Evolutionary conservation across 2,329 filamentous ascomycete species (phyloP).

Genomic region (Sporothrix dimorphospora): DNA sequence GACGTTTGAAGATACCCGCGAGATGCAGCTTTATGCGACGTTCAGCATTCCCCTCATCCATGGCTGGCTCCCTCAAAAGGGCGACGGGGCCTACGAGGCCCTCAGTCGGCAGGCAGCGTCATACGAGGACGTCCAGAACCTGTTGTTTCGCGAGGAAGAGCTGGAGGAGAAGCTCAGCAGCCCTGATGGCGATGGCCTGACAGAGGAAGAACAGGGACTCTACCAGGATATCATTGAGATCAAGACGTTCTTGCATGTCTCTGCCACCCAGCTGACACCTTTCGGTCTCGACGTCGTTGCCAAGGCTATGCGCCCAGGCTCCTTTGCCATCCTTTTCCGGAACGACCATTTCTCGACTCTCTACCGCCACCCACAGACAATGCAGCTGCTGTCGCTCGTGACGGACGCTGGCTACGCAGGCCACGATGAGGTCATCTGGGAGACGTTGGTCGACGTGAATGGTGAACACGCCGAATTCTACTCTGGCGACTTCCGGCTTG

Average conservation of each 20-base stretch:
- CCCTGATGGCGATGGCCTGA: slow-evolving; percentile 55
- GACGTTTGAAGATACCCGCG: slow-evolving; percentile 81
- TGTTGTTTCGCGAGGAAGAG: slow-evolving; percentile 87
- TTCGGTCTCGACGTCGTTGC: slow-evolving; percentile 78
- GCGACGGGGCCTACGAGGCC: slow-evolving; percentile 68
- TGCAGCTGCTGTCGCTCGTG: slow-evolving; percentile 78
- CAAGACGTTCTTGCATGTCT: slow-evolving; percentile 76
- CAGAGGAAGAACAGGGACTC: slow-evolving; percentile 72
- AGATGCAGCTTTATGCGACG: slow-evolving; percentile 88
- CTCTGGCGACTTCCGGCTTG: slow-evolving; percentile 84
- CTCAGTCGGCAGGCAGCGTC: slow-evolving; percentile 76
- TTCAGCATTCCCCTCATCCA: slow-evolving; percentile 90
- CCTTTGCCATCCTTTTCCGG: slow-evolving; percentile 88
- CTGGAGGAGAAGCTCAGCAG: slow-evolving; percentile 75
- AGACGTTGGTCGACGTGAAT: slow-evolving; percentile 85
- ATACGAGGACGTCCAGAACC: slow-evolving; percentile 88
- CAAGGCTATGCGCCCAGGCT: slow-evolving; percentile 71
- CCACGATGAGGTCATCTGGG: slow-evolving; percentile 94
- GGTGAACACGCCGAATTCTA: slow-evolving; percentile 82
- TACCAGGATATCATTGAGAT: slow-evolving; percentile 85
- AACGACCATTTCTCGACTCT: slow-evolving; percentile 97
- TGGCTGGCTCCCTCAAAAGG: slow-evolving; percentile 80
- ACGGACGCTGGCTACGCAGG: slow-evolving; percentile 89
- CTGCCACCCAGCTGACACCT: slow-evolving; percentile 83
- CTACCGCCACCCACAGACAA: slow-evolving; percentile 81